Conservation (phyloP, 2,329 filamentous ascomycete genomes). For the Fusarium coicis region DNA sequence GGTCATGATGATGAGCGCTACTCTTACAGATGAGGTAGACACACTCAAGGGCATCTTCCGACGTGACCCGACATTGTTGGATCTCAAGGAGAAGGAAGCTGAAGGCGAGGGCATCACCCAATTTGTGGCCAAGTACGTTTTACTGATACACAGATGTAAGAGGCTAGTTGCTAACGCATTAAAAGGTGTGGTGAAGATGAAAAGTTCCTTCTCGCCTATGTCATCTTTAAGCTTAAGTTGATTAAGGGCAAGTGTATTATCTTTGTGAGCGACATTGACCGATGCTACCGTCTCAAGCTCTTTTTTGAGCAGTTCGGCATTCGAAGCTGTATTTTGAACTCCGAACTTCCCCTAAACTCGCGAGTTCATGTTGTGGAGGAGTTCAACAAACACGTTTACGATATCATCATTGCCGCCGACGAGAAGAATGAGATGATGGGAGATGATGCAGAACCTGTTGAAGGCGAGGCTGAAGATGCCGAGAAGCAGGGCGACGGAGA, state of each 20-base stretch:
- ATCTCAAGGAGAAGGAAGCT: constrained; percentile 84
- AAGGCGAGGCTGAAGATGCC: constrained; percentile 48
- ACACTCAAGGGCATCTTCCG: constrained; percentile 88
- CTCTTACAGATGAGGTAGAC: constrained; percentile 87
- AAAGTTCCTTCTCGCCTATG: constrained; percentile 92
- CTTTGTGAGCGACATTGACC: constrained; percentile 84
- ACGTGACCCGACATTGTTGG: constrained; percentile 79
- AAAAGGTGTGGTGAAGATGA: constrained; percentile 89
- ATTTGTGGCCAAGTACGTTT: constrained; percentile 79
- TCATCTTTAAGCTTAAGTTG: constrained; percentile 94
- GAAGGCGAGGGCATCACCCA: constrained; percentile 83
- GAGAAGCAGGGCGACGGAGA: constrained; percentile 22
- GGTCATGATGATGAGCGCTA: constrained; percentile 93
- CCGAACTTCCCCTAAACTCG: constrained; percentile 91
- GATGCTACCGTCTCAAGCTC: constrained; percentile 90
- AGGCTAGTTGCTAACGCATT: constrained; percentile 18
- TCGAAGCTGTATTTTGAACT: constrained; percentile 92
- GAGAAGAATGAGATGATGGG: constrained; percentile 89
- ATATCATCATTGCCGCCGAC: constrained; percentile 97
- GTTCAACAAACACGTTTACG: constrained; percentile 96
- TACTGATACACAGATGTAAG: background rate
- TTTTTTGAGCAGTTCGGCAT: constrained; percentile 98
- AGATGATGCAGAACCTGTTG: constrained; percentile 63
- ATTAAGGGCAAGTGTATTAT: constrained; percentile 88
- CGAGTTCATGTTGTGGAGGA: constrained; percentile 95